Conservation (phyloP, 2,329 filamentous ascomycete species). For the Lachnellula subtilissima region DNA sequence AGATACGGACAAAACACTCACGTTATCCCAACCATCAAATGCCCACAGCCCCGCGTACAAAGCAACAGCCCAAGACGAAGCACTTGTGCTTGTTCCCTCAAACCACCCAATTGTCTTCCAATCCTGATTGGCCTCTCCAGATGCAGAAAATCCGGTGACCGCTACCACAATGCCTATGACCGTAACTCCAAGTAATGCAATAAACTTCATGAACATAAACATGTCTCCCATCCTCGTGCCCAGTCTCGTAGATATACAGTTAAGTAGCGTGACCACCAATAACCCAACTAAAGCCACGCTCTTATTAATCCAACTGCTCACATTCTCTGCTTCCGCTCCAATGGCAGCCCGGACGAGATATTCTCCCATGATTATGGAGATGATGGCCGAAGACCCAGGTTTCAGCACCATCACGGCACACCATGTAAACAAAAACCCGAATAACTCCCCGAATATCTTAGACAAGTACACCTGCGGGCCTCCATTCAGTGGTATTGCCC, state of each 20-base stretch:
- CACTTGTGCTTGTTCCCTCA: constrained; percentile 71
- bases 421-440: constrained; percentile 95
- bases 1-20: constrained; percentile 43
- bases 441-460: constrained; percentile 93
- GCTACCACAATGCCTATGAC: constrained; percentile 87
- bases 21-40: constrained; percentile 98
- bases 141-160: constrained; percentile 72
- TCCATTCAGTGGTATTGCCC: constrained; percentile 92
- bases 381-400: constrained; percentile 88
- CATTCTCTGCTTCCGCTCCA: constrained; percentile 75
- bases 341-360: constrained; percentile 87
- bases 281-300: constrained; percentile 75
- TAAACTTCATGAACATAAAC: constrained; percentile 96
- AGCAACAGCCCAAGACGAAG: constrained; percentile 87
- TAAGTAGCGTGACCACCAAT: constrained; percentile 72
- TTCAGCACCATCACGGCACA: constrained; percentile 91
- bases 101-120: constrained; percentile 93
- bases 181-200: constrained; percentile 81
- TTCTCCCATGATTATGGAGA: constrained; percentile 96
- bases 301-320: constrained; percentile 88
- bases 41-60: constrained; percentile 96
- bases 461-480: constrained; percentile 90
- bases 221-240: constrained; percentile 83
- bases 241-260: constrained; percentile 84
- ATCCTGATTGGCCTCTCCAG: constrained; percentile 69